phyloP scores from a whole-genome alignment of 2,329 filamentous ascomycete genomes.

The Sporothrix euskadiensis region DNA sequence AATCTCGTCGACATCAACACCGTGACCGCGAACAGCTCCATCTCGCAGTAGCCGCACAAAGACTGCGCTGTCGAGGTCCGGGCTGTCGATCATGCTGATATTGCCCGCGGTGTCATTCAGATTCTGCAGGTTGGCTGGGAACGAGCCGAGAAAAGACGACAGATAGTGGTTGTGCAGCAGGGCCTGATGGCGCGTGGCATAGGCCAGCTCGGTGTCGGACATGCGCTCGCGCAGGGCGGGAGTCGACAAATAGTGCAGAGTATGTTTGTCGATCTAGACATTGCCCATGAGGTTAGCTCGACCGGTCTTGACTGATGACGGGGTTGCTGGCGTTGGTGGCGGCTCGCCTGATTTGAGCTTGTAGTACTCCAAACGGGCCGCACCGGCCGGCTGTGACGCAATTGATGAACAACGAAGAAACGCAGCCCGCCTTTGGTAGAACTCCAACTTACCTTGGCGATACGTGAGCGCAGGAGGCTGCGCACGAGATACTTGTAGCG shows the following conservation, averaged over 20 bases:
- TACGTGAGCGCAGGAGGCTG: constrained; percentile 77
- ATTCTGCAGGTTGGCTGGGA: constrained; percentile 76
- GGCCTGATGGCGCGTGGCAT: constrained; percentile 81
- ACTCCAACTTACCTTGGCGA: constrained; percentile 67
- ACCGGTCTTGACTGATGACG: background rate
- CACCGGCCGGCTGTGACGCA: background rate
- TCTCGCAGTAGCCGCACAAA: constrained; percentile 74
- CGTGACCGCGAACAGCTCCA: constrained; percentile 58
- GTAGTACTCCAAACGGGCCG: background rate
- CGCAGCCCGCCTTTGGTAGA: background rate
- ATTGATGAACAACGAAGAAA: background rate
- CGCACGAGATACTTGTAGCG: constrained; percentile 89
- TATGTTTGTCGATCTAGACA: constrained; percentile 70
- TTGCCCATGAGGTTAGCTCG: background rate
- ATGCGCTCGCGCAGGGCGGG: constrained; percentile 61
- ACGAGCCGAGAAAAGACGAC: constrained; percentile 78
- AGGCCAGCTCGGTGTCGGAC: constrained; percentile 74
- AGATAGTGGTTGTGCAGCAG: constrained; percentile 83
- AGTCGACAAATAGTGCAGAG: constrained; percentile 69
- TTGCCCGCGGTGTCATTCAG: constrained; percentile 89
- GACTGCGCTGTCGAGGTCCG: constrained; percentile 79
- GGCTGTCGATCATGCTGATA: constrained; percentile 87
- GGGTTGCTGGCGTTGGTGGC: constrained; percentile 28
- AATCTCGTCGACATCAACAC: constrained; percentile 63
- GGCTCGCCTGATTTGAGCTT: background rate